Percentiles rank a stretch among this genome's conserved stretches.
Conservation (phyloP, 202 grass and related monocot genomes). For the Bolboschoenoplectus hybrid region DNA sequence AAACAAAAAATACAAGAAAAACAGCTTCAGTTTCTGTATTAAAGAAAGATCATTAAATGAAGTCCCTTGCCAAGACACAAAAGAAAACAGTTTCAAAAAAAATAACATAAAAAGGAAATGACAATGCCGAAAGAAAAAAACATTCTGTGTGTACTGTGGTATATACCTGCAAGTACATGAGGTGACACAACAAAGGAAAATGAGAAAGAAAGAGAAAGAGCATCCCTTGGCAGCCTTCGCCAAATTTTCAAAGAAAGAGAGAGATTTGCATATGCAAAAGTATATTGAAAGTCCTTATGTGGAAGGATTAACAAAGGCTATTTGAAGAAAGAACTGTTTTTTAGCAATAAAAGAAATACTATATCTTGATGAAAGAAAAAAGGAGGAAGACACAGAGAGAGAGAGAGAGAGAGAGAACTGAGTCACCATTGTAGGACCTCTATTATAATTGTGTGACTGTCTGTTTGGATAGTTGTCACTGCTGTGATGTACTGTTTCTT, state of each 20-base stretch:
- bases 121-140: neutral
- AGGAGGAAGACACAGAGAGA: neutral
- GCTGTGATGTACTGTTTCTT: neutral
- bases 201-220: neutral
- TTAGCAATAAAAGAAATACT: neutral
- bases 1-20: slow-evolving; percentile 35
- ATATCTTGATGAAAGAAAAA: neutral
- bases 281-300: slow-evolving; percentile 15
- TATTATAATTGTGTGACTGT: neutral
- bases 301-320: neutral
- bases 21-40: slow-evolving; percentile 6
- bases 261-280: neutral
- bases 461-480: neutral
- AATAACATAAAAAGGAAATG: neutral
- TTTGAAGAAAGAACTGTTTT: neutral
- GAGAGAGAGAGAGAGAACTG: neutral
- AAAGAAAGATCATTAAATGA: neutral
- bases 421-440: neutral
- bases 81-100: neutral
- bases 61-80: neutral
- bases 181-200: neutral
- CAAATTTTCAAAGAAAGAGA: neutral
- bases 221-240: neutral
- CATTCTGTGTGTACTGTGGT: neutral
- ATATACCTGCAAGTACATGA: neutral